Percentiles rank a stretch among this genome's conserved stretches.
Conservation (phyloP, 164 flowering plant species). For the Vitis labrusca region DNA sequence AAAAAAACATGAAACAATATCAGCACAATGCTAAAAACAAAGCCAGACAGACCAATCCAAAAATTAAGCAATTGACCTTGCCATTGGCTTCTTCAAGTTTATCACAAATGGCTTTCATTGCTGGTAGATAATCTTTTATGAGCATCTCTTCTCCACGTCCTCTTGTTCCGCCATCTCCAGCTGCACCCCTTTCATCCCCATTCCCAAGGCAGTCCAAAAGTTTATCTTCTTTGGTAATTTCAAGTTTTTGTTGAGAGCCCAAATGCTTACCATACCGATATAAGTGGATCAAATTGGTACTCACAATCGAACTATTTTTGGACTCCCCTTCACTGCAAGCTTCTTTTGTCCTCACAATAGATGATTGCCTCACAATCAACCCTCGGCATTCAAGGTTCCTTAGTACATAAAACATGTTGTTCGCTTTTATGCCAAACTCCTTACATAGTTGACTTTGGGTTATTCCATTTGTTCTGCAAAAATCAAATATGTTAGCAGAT, state of each 20-base stretch:
- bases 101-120: conserved; percentile 71
- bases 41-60: conserved; percentile 1
- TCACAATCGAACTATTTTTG: conserved; percentile 39
- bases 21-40: neutral
- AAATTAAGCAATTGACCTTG: conserved; percentile 49
- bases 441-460: conserved; percentile 81
- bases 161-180: conserved; percentile 27
- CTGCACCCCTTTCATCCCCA: conserved; percentile 26
- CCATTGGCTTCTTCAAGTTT: conserved; percentile 79
- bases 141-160: conserved; percentile 52
- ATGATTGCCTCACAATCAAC: conserved; percentile 67
- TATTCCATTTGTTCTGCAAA: conserved; percentile 70
- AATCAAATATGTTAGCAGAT: neutral
- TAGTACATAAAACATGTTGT: conserved; percentile 67
- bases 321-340: conserved; percentile 38
- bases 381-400: conserved; percentile 74
- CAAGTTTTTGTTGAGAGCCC: conserved; percentile 69
- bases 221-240: conserved; percentile 58
- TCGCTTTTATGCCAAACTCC: conserved; percentile 66
- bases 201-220: conserved; percentile 18
- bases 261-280: conserved; percentile 75
- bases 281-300: conserved; percentile 74
- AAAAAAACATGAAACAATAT: conserved; percentile 11
- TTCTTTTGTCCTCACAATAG: conserved; percentile 64
- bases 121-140: conserved; percentile 79